phyloP scores from a whole-genome alignment of 345 rosid species.

The Syzygium aqueum region DNA sequence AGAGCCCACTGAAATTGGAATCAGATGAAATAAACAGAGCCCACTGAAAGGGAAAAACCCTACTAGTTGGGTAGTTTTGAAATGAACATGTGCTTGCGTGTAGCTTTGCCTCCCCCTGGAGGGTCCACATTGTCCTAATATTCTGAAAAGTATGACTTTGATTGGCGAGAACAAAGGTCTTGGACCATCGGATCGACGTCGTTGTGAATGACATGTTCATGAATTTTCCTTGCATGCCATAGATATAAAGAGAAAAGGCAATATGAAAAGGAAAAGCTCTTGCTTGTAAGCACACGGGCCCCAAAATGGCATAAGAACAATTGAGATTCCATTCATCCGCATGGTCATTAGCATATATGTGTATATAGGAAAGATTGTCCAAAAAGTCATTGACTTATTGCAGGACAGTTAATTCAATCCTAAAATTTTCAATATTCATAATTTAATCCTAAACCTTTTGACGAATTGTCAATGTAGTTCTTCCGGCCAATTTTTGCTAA shows the following conservation, averaged over 20 bases:
- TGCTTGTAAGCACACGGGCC: background rate
- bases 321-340: background rate
- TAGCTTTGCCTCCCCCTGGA: background rate
- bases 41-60: background rate
- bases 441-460: background rate
- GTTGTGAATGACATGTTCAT: background rate
- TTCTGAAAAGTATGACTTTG: background rate
- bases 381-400: background rate
- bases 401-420: background rate
- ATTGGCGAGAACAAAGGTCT: background rate
- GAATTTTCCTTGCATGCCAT: background rate
- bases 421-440: background rate
- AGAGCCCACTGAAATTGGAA: too few species aligned
- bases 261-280: background rate
- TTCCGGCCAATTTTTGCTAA: accelerated
- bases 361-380: background rate
- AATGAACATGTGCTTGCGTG: background rate
- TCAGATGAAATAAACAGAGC: too few species aligned
- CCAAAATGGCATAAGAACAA: background rate
- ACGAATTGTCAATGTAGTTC: background rate
- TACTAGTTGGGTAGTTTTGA: background rate
- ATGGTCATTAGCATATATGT: background rate
- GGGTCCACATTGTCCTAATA: background rate
- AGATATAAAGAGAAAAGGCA: background rate
- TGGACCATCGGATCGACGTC: background rate